Evolutionary conservation across 2,329 filamentous ascomycete species (phyloP), one percentile per base, ranked within the genome.

Genomic region (Pseudogymnoascus sp.): DNA sequence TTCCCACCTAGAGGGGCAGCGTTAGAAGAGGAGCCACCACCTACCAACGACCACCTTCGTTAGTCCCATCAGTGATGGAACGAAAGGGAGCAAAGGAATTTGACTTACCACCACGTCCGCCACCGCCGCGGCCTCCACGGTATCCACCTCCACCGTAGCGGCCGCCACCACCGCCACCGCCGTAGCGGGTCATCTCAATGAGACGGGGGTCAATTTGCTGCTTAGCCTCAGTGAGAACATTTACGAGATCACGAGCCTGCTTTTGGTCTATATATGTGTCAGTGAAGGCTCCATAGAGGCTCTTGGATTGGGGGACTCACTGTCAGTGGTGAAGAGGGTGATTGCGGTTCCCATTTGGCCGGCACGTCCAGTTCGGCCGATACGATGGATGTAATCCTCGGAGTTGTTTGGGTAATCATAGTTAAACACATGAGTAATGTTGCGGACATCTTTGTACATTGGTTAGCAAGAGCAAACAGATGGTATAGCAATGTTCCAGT

Each of bases 351-450:
- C 94, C 69, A 88, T 91, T 73, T 89, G 88, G 80, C 94, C 94
- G 75, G 94, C 93, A 82, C 93, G 90, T 72, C 94, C 93, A 72
- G 94, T 97, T 80, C 94, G 90, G 73, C 94, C 94, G 77, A 93
- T 94, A 77, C 94, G 90, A 76, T 97, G 94, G 71, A 97, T 96
- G 74, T 97, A 97, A 75, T 97, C 93, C 81, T 99, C 94, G 73
- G 94, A 86, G 79, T 97, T 97, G 83, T 97, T 97, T 77, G 93
- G 93, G 80, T 97, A 97, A 78, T 97, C 94, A 90, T 97, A 97
- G 87, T 97, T 97, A 81, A 99, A 85, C 80, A 99, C 94, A 82
- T 99, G 94, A 80, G 94, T 97, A 82, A 99, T 99, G 85, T 99
- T 96, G 82, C 92, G 93, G 83, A 99, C 94, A 89, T 99, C 94